Conservation (phyloP, 768 basidiomycete genomes). For the Phanerodontia chrysosporium region DNA sequence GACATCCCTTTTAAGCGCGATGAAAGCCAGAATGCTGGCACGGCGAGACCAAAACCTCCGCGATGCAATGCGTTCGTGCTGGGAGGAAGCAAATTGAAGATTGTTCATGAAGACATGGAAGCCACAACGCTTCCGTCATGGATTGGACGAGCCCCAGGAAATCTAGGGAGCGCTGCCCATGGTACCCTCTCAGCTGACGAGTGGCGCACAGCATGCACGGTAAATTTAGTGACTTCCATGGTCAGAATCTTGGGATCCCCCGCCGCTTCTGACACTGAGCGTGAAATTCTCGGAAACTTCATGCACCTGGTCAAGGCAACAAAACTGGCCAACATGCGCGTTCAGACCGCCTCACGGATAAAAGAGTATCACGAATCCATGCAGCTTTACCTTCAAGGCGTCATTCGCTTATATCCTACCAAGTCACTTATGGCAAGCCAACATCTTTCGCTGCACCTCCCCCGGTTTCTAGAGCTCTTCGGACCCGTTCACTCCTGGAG, state of each 20-base stretch:
- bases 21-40: no score
- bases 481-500: slow-evolving; percentile 15
- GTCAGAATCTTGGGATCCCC: slow-evolving; percentile 19
- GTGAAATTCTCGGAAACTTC: slow-evolving; percentile 16
- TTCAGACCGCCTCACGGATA: slow-evolving; percentile 20
- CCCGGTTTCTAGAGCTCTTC: slow-evolving; percentile 20
- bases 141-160: slow-evolving; percentile 14
- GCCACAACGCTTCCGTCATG: slow-evolving; percentile 20
- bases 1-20: neutral
- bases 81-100: neutral
- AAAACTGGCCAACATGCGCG: slow-evolving; percentile 24
- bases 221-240: slow-evolving; percentile 20
- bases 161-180: slow-evolving; percentile 14
- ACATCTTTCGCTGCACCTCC: slow-evolving; percentile 37
- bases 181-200: slow-evolving; percentile 24
- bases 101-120: slow-evolving; percentile 15
- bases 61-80: no score
- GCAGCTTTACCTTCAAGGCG: slow-evolving; percentile 25
- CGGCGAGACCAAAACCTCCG: neutral
- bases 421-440: slow-evolving; percentile 31
- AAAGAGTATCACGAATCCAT: slow-evolving; percentile 26
- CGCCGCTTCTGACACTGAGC: neutral
- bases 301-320: slow-evolving; percentile 33
- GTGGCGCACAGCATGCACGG: slow-evolving; percentile 16
- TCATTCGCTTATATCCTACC: slow-evolving; percentile 29